These are phyloP conservation scores for Podaxis sp. DNA, from an alignment of 768 basidiomycete genomes.

Conservation along the genomic window DNA sequence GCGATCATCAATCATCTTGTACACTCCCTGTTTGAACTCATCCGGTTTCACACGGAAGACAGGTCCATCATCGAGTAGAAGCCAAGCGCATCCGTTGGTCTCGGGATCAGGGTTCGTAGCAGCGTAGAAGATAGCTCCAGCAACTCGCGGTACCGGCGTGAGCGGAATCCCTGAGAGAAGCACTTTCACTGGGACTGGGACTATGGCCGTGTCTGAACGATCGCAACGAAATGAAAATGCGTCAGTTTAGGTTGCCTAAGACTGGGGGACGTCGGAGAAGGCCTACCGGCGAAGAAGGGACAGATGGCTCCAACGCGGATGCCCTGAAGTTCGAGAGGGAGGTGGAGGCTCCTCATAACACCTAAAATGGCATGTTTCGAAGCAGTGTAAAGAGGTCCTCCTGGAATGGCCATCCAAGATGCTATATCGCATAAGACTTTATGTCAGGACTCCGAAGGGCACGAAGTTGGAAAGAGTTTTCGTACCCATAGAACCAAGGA, in stretches of 20 bases:
- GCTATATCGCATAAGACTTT: slow-evolving; percentile 29
- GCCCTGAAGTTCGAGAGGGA: slow-evolving; percentile 30
- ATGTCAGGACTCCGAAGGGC: not conserved
- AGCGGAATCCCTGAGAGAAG: slow-evolving; percentile 50
- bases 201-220: slow-evolving; percentile 45
- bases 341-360: slow-evolving; percentile 48
- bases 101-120: slow-evolving; percentile 44
- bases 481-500: slow-evolving; percentile 57
- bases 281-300: slow-evolving; percentile 53
- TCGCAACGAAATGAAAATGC: not conserved
- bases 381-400: slow-evolving; percentile 44
- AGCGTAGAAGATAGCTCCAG: slow-evolving; percentile 51
- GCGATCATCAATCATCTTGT: slow-evolving; percentile 49
- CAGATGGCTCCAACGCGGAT: slow-evolving; percentile 49
- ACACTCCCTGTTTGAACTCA: slow-evolving; percentile 50
- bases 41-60: slow-evolving; percentile 47
- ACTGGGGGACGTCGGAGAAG: not conserved
- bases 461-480: not conserved
- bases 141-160: slow-evolving; percentile 46
- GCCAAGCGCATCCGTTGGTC: slow-evolving; percentile 47
- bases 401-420: slow-evolving; percentile 47
- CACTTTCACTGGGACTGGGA: slow-evolving; percentile 38
- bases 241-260: not conserved
- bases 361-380: slow-evolving; percentile 58
- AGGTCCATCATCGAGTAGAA: slow-evolving; percentile 50